Evolutionary conservation across 1,284 basidiomycete genomes (phyloP), one percentile per base, ranked within the genome.

Genomic region (Flammula alnicola): DNA sequence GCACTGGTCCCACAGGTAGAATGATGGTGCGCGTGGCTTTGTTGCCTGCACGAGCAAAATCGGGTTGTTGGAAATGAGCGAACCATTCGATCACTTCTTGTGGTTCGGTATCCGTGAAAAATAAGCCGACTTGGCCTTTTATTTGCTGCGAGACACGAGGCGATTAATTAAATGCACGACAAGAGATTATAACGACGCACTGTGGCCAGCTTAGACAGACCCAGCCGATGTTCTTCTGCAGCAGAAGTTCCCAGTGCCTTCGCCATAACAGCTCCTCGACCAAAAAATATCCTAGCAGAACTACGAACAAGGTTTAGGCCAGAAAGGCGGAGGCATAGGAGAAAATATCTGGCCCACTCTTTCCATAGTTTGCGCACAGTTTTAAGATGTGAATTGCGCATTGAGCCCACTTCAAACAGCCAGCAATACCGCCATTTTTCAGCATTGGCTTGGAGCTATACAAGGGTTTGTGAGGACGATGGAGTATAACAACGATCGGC

Each of bases 81-180:
- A 98, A 99, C 96, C 96, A 99, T 52, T 92, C 95, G 32, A 84
- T 76, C 36, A 97, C 95, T 68, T 97, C 95, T 58, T 86, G 77
- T 7, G 94, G 91, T 56, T 87, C 83, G 44, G 88, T 85, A 64
- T 95, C 83, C 49, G 96, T 98, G 71, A 98, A 93, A 61, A 99
- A 77, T 33, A 99, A 70, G 38, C 96, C 96, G 38, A 96, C 87
- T 71, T 94, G 91, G 59, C 97, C 96, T 76, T 91, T 86, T 68
- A 98, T 85, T 77, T 89, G 84, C 91, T 97, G 20, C 26, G 45
- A 31, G 46, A 42, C 46, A 58, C 27, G n/a, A n/a, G n/a, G n/a
- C n/a, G n/a, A n/a, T n/a, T n/a, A n/a, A n/a, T n/a, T n/a, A n/a
- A n/a, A n/a, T n/a, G n/a, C n/a, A n/a, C n/a, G n/a, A n/a, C n/a